These are phyloP conservation scores for Passiflora organensis DNA, from an alignment of 345 rosid genomes.

Conservation along the genomic window DNA sequence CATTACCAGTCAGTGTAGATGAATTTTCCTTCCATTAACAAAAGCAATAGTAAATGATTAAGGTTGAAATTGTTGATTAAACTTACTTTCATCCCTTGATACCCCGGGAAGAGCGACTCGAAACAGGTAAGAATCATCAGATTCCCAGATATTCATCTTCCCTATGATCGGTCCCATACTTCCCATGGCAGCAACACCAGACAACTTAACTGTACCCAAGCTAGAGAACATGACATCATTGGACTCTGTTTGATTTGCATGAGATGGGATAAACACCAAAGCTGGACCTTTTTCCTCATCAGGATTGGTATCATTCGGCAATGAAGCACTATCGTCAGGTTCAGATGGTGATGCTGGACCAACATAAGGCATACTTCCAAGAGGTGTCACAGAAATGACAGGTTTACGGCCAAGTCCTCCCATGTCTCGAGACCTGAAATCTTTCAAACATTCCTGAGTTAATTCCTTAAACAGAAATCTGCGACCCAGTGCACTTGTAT, in stretches of 20 bases:
- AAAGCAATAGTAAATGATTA: background rate
- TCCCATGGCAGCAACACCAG: conserved; percentile 67
- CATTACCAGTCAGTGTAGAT: no score
- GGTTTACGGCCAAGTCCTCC: conserved; percentile 13
- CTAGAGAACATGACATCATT: conserved; percentile 28
- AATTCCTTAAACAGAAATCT: no score
- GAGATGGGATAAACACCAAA: conserved; percentile 46
- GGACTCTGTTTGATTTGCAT: conserved; percentile 36
- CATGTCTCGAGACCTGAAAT: conserved; percentile 25
- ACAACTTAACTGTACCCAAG: conserved; percentile 48
- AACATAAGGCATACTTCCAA: conserved; percentile 60
- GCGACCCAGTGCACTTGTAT: no score
- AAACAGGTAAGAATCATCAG: conserved; percentile 52
- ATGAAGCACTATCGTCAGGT: conserved; percentile 15
- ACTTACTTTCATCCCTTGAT: conserved; percentile 60
- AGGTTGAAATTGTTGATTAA: background rate
- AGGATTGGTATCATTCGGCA: conserved; percentile 19
- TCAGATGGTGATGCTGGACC: conserved; percentile 34
- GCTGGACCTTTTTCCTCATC: conserved; percentile 37
- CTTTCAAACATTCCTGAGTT: no score
- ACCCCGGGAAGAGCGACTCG: conserved; percentile 71
- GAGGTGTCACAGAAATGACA: conserved; percentile 49
- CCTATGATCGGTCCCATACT: conserved; percentile 58
- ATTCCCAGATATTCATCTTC: conserved; percentile 52
- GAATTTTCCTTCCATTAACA: background rate